Evolutionary conservation across 1,139 yeast species (phyloP), one percentile per base, ranked within the genome.

Genomic region (Scheffersomyces illinoinensis): DNA sequence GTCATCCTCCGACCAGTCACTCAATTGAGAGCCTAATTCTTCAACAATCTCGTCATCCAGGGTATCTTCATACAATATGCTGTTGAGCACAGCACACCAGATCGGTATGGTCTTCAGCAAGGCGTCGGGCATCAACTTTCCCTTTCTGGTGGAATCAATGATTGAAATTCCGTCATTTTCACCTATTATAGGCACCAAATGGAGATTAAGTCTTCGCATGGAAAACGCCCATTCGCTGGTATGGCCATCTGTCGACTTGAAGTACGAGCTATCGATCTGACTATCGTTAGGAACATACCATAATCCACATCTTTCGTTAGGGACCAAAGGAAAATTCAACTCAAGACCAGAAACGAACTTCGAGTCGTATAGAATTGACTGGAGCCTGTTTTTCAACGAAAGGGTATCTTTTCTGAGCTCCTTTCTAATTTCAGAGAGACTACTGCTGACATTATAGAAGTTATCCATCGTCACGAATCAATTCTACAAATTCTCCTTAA

Each of bases 201-300:
- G 96, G 59, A 90, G 76, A 70, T 93, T 93, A 55, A 92, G 74
- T 54, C 98, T 75, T 57, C 96, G 76, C 26, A 85, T 73, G 23
- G 93, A 88, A 67, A 93, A 91, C 33, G 82, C 78, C 97, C 97
- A 92, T 62, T 90, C 87, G 59, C 84, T 83, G 0, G 86, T 87
- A 67, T 93, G 97, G 0, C 98, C 97, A 72, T 93, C 97, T 0
- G 97, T 93, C 20, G 96, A 90, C 67, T 93, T 93, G 76, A 93
- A 93, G 68, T 92, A 92, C 18, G 88, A 84, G 0, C 90, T 78
- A 1, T 82, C 85, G n/a, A 47, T 12, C 46, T 73, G 75, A 0
- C 66, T 59, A 0, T 61, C 57, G 0, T 88, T 84, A 0, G 84
- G 78, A 10, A 89, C 84, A 66, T 93, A 93, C 98, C 98, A 93